Evolutionary conservation across 805 yeast genomes (phyloP).

Genomic region (Tetrapisispora namnaoensis): DNA sequence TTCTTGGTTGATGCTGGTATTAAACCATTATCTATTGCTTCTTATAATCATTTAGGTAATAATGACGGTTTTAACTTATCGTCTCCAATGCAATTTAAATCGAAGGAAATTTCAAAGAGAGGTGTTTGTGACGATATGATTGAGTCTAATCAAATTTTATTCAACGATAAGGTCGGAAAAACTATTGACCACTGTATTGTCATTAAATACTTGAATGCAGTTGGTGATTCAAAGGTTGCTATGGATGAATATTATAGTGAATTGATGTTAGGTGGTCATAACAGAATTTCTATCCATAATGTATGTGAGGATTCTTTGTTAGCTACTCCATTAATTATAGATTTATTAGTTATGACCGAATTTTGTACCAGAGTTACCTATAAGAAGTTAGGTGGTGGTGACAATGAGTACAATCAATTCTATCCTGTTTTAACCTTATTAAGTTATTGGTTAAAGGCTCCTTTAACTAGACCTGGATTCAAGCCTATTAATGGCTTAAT

Average conservation of each 20-base stretch:
- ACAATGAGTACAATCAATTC: constrained; percentile 48
- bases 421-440: constrained; percentile 81
- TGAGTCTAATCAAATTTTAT: constrained; percentile 74
- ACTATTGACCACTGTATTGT: constrained; percentile 90
- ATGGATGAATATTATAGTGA: constrained; percentile 98
- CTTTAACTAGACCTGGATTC: constrained; percentile 83
- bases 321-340: constrained; percentile 92
- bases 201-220: constrained; percentile 88
- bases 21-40: constrained; percentile 87
- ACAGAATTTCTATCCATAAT: constrained; percentile 86
- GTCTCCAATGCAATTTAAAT: constrained; percentile 87
- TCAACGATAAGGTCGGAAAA: constrained; percentile 52
- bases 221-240: constrained; percentile 93
- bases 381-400: constrained; percentile 41
- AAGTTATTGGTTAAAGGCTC: constrained; percentile 95
- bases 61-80: constrained; percentile 90
- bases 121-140: constrained; percentile 92
- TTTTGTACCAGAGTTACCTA: constrained; percentile 80
- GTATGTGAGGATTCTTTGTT: constrained; percentile 93
- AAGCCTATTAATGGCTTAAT: constrained; percentile 87
- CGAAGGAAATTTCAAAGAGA: constrained; percentile 88
- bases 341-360: constrained; percentile 82
- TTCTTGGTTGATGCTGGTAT: constrained; percentile 96
- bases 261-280: constrained; percentile 95
- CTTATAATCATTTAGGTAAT: constrained; percentile 93